Conservation (phyloP, 2,329 filamentous ascomycete species). For the Penicillium sp. region DNA sequence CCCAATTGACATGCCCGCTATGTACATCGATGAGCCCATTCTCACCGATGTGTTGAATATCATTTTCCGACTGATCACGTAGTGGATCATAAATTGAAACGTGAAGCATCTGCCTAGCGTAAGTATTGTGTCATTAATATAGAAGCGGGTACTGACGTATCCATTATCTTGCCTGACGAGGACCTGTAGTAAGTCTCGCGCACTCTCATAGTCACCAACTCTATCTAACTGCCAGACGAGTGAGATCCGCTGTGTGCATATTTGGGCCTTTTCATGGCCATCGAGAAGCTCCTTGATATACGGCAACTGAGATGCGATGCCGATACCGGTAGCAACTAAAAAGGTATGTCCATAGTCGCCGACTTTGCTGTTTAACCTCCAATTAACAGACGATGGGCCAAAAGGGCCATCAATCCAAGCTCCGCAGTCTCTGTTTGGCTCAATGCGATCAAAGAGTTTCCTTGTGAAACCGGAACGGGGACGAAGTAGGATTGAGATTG, state of each 20-base stretch:
- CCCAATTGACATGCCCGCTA: constrained; percentile 12
- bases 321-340: constrained; percentile 36
- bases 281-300: constrained; percentile 39
- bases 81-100: constrained; percentile 16
- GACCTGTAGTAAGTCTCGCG: constrained; percentile 19
- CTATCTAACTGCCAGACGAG: constrained; percentile 32
- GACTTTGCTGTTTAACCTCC: background rate
- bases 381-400: constrained; percentile 6
- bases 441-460: constrained; percentile 3
- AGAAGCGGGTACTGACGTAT: constrained; percentile 16
- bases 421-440: constrained; percentile 4
- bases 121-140: too few relatives aligned
- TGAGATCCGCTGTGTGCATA: constrained; percentile 25
- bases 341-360: constrained; percentile 31
- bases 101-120: constrained; percentile 17
- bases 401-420: constrained; percentile 14
- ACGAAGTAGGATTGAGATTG: constrained; percentile 11
- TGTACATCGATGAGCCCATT: constrained; percentile 21
- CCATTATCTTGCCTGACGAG: constrained; percentile 21
- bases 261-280: constrained; percentile 21
- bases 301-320: constrained; percentile 34
- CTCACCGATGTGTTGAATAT: constrained; percentile 14
- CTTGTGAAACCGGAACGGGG: constrained; percentile 10
- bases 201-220: constrained; percentile 18
- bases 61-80: background rate